Evolutionary conservation across 345 rosid species (phyloP).

Genomic region (Geranium rotundifolium): DNA sequence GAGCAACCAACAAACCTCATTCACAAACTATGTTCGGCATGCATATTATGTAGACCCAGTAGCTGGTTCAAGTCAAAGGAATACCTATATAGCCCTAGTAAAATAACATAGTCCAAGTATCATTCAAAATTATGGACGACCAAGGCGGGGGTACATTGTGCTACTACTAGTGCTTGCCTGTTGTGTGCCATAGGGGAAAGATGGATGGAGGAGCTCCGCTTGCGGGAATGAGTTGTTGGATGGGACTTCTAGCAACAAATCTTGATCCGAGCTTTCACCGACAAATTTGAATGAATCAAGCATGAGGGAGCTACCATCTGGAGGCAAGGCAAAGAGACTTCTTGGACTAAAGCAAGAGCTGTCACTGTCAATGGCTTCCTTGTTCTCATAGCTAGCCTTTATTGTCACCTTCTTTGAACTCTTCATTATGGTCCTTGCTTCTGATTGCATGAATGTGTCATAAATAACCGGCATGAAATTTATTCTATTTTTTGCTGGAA

Average conservation of each 20-base stretch:
- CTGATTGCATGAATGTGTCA: slow-evolving; percentile 20
- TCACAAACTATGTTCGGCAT: slow-evolving; percentile 20
- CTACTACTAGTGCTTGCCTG: slow-evolving; percentile 63
- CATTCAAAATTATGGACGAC: slow-evolving; percentile 25
- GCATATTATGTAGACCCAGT: slow-evolving; percentile 17
- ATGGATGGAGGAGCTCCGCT: slow-evolving; percentile 77
- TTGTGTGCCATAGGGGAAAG: slow-evolving; percentile 25
- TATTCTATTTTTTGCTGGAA: too few relatives aligned
- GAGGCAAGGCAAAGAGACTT: slow-evolving; percentile 58
- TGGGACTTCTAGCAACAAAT: slow-evolving; percentile 76
- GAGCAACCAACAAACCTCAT: slow-evolving; percentile 39
- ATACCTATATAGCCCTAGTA: slow-evolving; percentile 17
- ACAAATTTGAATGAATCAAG: slow-evolving; percentile 43
- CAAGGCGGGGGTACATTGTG: slow-evolving; percentile 30
- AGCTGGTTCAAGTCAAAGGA: slow-evolving; percentile 16
- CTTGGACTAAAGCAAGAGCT: slow-evolving; percentile 65
- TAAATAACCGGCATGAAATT: neutral
- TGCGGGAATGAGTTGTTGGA: slow-evolving; percentile 73
- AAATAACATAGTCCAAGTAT: slow-evolving; percentile 1
- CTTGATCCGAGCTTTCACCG: slow-evolving; percentile 61
- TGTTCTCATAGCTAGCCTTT: slow-evolving; percentile 46
- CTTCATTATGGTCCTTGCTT: slow-evolving; percentile 42
- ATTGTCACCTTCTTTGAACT: slow-evolving; percentile 52
- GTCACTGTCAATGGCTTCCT: slow-evolving; percentile 46
- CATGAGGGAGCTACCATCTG: slow-evolving; percentile 45